These are phyloP conservation scores for Maudiozyma saulgeensis DNA, from an alignment of 805 yeast species.

Conservation along the genomic window DNA sequence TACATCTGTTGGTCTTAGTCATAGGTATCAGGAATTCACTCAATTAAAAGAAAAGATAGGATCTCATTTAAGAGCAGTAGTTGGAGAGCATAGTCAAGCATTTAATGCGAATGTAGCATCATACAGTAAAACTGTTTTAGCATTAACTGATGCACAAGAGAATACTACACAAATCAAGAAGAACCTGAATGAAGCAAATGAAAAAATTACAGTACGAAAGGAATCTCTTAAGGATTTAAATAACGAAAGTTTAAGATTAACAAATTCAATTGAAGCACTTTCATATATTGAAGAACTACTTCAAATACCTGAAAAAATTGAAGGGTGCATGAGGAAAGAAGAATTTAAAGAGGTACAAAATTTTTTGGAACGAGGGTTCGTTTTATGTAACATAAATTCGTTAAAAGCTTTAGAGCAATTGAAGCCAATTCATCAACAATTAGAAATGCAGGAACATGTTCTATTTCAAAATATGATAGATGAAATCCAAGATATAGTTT, in stretches of 20 bases:
- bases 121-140: constrained; percentile 58
- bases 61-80: constrained; percentile 53
- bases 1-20: constrained; percentile 85
- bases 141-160: constrained; percentile 57
- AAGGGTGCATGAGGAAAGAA: constrained; percentile 57
- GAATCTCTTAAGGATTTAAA: constrained; percentile 56
- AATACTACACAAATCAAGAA: constrained; percentile 41
- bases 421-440: constrained; percentile 38
- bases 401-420: constrained; percentile 53
- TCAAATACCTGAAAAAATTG: constrained; percentile 52
- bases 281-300: constrained; percentile 56
- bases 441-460: constrained; percentile 47
- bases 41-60: constrained; percentile 50
- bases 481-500: constrained; percentile 63
- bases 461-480: constrained; percentile 68
- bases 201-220: constrained; percentile 43
- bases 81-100: constrained; percentile 71
- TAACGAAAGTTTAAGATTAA: constrained; percentile 49
- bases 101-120: constrained; percentile 82
- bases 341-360: constrained; percentile 58
- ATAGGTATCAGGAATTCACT: constrained; percentile 56
- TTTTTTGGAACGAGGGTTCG: constrained; percentile 38
- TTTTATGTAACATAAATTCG: constrained; percentile 40
- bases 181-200: constrained; percentile 39
- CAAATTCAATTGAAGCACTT: constrained; percentile 60